These are phyloP conservation scores for Cantharellus cinnabarinus DNA, from an alignment of 768 basidiomycete species.

Conservation along the genomic window DNA sequence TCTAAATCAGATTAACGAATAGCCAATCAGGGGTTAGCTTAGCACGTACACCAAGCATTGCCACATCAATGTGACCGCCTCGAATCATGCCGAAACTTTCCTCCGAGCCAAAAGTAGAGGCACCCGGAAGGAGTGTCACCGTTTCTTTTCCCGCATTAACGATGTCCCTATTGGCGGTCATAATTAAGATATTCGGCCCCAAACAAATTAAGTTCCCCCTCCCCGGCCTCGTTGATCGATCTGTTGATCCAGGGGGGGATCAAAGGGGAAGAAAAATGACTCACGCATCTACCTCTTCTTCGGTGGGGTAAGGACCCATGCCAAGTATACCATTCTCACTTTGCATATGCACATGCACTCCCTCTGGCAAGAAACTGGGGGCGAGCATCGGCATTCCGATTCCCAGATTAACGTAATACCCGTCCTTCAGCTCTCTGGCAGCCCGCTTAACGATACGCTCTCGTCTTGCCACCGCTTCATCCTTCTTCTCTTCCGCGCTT, in stretches of 20 bases:
- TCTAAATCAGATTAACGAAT: not conserved
- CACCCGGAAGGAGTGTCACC: conserved; percentile 78
- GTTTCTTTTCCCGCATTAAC: conserved; percentile 94
- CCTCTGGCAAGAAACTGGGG: conserved; percentile 52
- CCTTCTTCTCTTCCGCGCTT: conserved; percentile 9
- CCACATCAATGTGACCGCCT: conserved; percentile 84
- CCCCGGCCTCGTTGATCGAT: not conserved
- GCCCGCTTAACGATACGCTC: conserved; percentile 65
- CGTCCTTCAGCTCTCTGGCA: conserved; percentile 75
- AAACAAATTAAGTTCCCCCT: not conserved
- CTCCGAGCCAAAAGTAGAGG: conserved; percentile 64
- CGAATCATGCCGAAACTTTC: conserved; percentile 79
- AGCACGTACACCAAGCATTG: conserved; percentile 65
- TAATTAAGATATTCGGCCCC: too few relatives aligned
- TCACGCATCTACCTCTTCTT: conserved; percentile 61
- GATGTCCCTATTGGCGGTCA: conserved; percentile 36
- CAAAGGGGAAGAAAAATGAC: conserved; percentile 11
- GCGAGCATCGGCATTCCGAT: conserved; percentile 86
- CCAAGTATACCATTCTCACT: conserved; percentile 73
- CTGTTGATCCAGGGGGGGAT: too few relatives aligned
- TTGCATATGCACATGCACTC: conserved; percentile 71
- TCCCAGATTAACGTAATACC: conserved; percentile 73
- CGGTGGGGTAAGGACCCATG: conserved; percentile 53
- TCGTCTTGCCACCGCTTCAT: conserved; percentile 18
- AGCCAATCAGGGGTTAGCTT: not conserved